phyloP scores from a whole-genome alignment of 768 basidiomycete species.

The Boletus fagicola region DNA sequence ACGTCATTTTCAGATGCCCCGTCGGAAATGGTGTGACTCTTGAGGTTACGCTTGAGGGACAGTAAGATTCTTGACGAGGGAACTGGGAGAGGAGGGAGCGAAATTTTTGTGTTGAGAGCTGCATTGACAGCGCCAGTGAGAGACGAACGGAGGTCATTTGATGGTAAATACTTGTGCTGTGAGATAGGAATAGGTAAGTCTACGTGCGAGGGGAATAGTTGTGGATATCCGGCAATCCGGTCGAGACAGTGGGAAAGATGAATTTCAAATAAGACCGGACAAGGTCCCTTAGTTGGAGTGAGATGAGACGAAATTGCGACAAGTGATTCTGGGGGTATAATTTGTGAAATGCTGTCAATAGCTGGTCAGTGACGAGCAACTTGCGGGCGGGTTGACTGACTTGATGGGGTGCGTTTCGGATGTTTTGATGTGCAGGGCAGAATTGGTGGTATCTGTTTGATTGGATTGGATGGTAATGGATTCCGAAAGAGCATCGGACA shows the following conservation, averaged over 20 bases:
- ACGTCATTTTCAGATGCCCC: background rate
- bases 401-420: slow-evolving; percentile 83
- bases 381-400: slow-evolving; percentile 39
- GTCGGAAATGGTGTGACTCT: background rate
- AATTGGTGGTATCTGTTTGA: background rate
- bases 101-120: slow-evolving; percentile 18
- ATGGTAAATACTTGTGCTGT: slow-evolving; percentile 6
- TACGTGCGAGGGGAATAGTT: slow-evolving; percentile 41
- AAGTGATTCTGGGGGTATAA: slow-evolving; percentile 53
- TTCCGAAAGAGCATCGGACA: slow-evolving; percentile 56
- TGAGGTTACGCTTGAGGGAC: slow-evolving; percentile 25
- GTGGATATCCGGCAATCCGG: slow-evolving; percentile 40
- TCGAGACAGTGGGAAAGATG: slow-evolving; percentile 34
- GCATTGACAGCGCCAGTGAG: slow-evolving; percentile 25
- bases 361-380: background rate
- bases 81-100: slow-evolving; percentile 17
- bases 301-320: slow-evolving; percentile 41
- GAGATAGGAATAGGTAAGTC: slow-evolving; percentile 28
- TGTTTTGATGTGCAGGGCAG: slow-evolving; percentile 50
- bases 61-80: slow-evolving; percentile 20
- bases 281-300: slow-evolving; percentile 15
- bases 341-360: slow-evolving; percentile 47
- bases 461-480: slow-evolving; percentile 23
- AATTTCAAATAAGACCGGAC: slow-evolving; percentile 37
- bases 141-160: slow-evolving; percentile 15